phyloP scores from a whole-genome alignment of 345 rosid species.

The Salix arbutifolia region DNA sequence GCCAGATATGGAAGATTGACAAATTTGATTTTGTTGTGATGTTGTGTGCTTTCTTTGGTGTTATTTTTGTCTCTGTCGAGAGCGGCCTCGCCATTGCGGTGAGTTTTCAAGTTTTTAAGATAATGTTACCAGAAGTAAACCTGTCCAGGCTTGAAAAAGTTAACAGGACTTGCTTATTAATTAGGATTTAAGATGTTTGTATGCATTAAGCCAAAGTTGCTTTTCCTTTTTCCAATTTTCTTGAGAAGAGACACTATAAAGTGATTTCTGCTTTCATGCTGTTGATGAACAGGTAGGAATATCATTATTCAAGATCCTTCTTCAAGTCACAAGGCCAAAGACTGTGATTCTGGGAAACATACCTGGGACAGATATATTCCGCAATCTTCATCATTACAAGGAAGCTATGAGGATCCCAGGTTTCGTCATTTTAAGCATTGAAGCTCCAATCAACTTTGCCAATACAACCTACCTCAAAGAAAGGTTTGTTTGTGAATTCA shows the following conservation, averaged over 20 bases:
- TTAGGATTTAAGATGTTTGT: background rate
- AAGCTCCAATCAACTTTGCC: conserved; percentile 84
- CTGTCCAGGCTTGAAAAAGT: background rate
- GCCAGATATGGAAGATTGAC: conserved; percentile 75
- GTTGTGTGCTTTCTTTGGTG: conserved; percentile 81
- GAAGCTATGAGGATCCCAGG: conserved; percentile 70
- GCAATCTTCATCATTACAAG: conserved; percentile 67
- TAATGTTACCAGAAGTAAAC: background rate
- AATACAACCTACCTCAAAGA: conserved; percentile 81
- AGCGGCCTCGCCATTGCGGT: conserved; percentile 84
- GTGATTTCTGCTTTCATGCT: background rate
- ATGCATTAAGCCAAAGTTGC: background rate
- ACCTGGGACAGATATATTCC: conserved; percentile 66
- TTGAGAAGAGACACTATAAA: background rate
- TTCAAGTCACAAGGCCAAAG: conserved; percentile 84
- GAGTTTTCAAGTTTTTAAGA: conserved; percentile 23
- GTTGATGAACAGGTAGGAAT: conserved; percentile 55
- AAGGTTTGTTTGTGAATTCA: conserved; percentile 41
- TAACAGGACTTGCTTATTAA: background rate
- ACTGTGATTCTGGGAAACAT: conserved; percentile 72
- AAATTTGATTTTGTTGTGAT: conserved; percentile 81
- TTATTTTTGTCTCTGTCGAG: conserved; percentile 77
- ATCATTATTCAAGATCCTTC: conserved; percentile 74
- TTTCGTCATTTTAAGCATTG: conserved; percentile 69
- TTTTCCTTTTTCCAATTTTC: background rate